Percentiles rank a stretch among this genome's conserved stretches.
phyloP scores from a whole-genome alignment of 1,284 basidiomycete genomes.

The Anthracocystis panici-leucophaei region DNA sequence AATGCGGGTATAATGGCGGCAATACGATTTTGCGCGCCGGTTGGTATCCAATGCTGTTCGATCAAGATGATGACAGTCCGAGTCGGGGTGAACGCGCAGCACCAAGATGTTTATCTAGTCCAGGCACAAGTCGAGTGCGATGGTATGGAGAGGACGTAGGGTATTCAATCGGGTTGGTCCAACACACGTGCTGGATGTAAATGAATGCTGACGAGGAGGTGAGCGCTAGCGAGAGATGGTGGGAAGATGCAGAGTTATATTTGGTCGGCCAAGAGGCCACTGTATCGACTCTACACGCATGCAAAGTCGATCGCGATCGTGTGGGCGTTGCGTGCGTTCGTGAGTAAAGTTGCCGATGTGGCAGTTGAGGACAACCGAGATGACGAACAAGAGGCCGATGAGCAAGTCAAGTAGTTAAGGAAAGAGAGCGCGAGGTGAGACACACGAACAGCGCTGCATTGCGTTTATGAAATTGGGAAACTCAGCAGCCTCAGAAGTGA shows the following conservation, averaged over 20 bases:
- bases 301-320: background rate
- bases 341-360: background rate
- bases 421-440: background rate
- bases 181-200: background rate
- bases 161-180: background rate
- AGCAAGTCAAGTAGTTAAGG: background rate
- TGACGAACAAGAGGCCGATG: slow-evolving; percentile 4
- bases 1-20: background rate
- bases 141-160: background rate
- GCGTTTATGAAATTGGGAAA: background rate
- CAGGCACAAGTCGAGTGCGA: background rate
- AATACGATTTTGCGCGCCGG: too few species aligned
- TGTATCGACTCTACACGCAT: background rate
- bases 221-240: background rate
- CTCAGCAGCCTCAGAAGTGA: background rate
- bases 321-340: background rate
- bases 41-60: too few species aligned
- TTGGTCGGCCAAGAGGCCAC: background rate
- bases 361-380: background rate
- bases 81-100: background rate
- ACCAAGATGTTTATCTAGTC: background rate
- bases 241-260: background rate
- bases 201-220: background rate
- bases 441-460: background rate
- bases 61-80: background rate